Evolutionary conservation across 1,139 yeast genomes (phyloP).

Genomic region (Hemisphaericaspora subhashii): DNA sequence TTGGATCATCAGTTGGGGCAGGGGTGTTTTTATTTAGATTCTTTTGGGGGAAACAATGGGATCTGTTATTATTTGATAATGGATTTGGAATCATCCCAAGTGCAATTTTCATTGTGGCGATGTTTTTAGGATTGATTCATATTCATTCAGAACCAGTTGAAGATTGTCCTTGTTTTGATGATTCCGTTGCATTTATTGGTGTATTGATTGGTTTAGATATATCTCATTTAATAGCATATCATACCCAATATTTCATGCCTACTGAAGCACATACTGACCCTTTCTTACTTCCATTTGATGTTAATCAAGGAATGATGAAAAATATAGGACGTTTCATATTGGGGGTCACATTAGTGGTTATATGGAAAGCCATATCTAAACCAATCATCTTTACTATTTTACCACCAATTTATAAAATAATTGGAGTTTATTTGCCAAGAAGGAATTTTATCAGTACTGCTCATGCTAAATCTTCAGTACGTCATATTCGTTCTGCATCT

Average conservation of each 20-base stretch:
- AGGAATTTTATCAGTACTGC: slow-evolving; percentile 42
- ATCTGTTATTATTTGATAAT: slow-evolving; percentile 31
- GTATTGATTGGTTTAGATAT: slow-evolving; percentile 77
- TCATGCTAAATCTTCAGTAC: slow-evolving; percentile 31
- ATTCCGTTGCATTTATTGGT: slow-evolving; percentile 90
- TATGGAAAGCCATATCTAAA: slow-evolving; percentile 71
- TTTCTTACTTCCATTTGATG: slow-evolving; percentile 40
- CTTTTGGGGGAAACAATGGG: slow-evolving; percentile 39
- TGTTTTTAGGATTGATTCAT: slow-evolving; percentile 55
- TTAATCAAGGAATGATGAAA: slow-evolving; percentile 40
- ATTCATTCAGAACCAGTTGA: slow-evolving; percentile 86
- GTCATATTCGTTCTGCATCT: slow-evolving; percentile 41
- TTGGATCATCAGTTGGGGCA: slow-evolving; percentile 68
- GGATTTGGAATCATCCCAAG: slow-evolving; percentile 37
- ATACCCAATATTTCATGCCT: slow-evolving; percentile 26
- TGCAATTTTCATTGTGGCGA: slow-evolving; percentile 29
- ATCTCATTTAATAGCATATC: slow-evolving; percentile 46
- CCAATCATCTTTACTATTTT: slow-evolving; percentile 54
- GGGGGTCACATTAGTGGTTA: slow-evolving; percentile 60
- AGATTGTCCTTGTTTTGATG: slow-evolving; percentile 95
- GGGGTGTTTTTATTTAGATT: slow-evolving; percentile 44
- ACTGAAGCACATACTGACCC: slow-evolving; percentile 26
- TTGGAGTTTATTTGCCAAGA: slow-evolving; percentile 46
- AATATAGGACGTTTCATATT: slow-evolving; percentile 47
- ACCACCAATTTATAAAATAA: slow-evolving; percentile 46